Evolutionary conservation across 2,329 filamentous ascomycete genomes (phyloP).

Genomic region (Cladobotryum protrusum): DNA sequence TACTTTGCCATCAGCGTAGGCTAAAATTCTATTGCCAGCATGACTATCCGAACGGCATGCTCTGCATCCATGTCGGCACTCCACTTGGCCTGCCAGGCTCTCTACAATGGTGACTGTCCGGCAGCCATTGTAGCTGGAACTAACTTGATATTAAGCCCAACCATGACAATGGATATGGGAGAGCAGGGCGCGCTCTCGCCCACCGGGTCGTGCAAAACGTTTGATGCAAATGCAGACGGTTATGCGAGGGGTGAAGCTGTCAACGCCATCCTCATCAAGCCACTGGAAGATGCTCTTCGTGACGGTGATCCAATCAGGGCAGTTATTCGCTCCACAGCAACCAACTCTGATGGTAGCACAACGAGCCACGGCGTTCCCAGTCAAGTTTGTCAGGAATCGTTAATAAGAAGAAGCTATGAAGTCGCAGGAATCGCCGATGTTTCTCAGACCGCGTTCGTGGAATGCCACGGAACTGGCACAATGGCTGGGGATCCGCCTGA

Average conservation of each 20-base stretch:
- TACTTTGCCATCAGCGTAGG: not conserved
- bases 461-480: constrained; percentile 37
- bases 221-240: constrained; percentile 41
- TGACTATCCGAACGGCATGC: constrained; percentile 31
- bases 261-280: constrained; percentile 40
- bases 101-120: constrained; percentile 19
- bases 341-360: constrained; percentile 38
- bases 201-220: constrained; percentile 28
- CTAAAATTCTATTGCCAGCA: constrained; percentile 8
- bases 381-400: constrained; percentile 22
- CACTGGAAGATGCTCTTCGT: constrained; percentile 37
- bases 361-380: constrained; percentile 36
- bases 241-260: constrained; percentile 47
- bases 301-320: constrained; percentile 39
- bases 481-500: constrained; percentile 32
- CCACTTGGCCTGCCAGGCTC: constrained; percentile 29
- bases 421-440: constrained; percentile 21
- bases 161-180: constrained; percentile 21
- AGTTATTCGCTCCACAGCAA: constrained; percentile 31
- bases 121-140: constrained; percentile 26
- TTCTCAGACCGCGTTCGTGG: constrained; percentile 26
- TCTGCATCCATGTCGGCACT: constrained; percentile 31
- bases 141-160: constrained; percentile 25
- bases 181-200: constrained; percentile 31
- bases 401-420: constrained; percentile 27